phyloP scores from a whole-genome alignment of 805 yeast species.

The Pichia cephalocereana region DNA sequence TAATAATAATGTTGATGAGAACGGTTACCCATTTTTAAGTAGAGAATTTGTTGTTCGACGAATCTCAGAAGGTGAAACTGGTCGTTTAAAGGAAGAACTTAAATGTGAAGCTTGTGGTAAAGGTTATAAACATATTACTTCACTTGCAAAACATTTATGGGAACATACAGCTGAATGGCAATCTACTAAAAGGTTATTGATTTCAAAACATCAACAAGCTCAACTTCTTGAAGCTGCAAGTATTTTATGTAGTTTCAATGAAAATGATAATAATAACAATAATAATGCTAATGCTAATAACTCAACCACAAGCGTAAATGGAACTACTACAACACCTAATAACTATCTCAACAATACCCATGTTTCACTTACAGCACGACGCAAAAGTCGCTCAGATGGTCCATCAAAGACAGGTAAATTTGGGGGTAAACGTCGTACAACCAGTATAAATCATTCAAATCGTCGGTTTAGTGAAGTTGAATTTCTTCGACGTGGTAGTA shows the following conservation, averaged over 20 bases:
- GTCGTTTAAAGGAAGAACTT: conserved; percentile 73
- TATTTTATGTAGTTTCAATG: conserved; percentile 68
- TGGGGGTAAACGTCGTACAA: conserved; percentile 6
- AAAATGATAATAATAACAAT: conserved; percentile 14
- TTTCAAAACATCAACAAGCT: conserved; percentile 84
- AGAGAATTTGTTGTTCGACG: conserved; percentile 74
- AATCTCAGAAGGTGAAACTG: conserved; percentile 80
- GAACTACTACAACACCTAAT: conserved; percentile 2
- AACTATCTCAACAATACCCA: conserved; percentile 2
- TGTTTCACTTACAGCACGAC: neutral
- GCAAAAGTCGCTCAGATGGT: conserved; percentile 7
- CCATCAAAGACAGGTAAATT: conserved; percentile 8
- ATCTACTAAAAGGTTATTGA: conserved; percentile 68
- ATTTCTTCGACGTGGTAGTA: conserved; percentile 6
- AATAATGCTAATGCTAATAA: neutral
- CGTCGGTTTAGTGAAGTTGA: neutral
- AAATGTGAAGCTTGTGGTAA: conserved; percentile 89
- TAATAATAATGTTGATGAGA: conserved; percentile 2
- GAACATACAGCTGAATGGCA: conserved; percentile 95
- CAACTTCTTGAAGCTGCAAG: conserved; percentile 73
- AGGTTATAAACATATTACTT: conserved; percentile 80
- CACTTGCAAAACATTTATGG: conserved; percentile 86
- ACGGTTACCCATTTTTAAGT: conserved; percentile 30
- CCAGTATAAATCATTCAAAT: neutral
- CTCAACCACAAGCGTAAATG: conserved; percentile 1